Evolutionary conservation across 148 eudicot genomes (phyloP), one percentile per base, ranked within the genome.

Genomic region (Rhododendron griersonianum): DNA sequence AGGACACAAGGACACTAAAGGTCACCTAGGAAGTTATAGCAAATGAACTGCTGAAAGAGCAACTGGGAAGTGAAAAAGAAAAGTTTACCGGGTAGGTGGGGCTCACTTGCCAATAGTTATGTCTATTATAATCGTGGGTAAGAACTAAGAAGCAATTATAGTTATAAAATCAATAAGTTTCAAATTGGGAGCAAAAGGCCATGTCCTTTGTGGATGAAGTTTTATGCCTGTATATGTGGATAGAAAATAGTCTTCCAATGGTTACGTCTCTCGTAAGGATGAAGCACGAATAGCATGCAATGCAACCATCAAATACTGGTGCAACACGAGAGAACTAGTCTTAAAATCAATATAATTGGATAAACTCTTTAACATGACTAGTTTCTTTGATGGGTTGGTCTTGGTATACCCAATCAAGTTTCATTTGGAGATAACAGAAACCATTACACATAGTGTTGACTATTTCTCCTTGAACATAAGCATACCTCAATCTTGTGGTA

Each of bases 401-500:
- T 47, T 23, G 4, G 28, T 21, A 28, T 10, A 11, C 23, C 55
- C 44, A 41, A 77, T 77, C 80, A 77, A 77, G 80, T 74, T 74
- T 35, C 41, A 28, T 74, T 74, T 15, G 21, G 23, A 41, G 44
- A 19, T 28, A 69, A 45, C 28, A 47, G 81, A 47, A 78, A 45
- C 53, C 81, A 23, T n/a, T 77, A 37, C 2, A 55, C 23, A 51
- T 16, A 4, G n/a, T 30, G 37, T 8, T 30, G 39, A 30, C 23
- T 80, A 51, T 48, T 25, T 80, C 50, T 4, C 61, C 37, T 25
- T 16, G 45, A 71, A 65, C 11, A 69, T 76, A 39, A 80, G 18
- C 86, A 71, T 90, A 90, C 92, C 92, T 89, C 82, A 59, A 69
- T 59, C 41, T 90, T 88, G 67, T 87, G 75, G 73, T 74, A 37